These are phyloP conservation scores for Leucogyrophana mollusca DNA, from an alignment of 768 basidiomycete genomes.

Conservation along the genomic window DNA sequence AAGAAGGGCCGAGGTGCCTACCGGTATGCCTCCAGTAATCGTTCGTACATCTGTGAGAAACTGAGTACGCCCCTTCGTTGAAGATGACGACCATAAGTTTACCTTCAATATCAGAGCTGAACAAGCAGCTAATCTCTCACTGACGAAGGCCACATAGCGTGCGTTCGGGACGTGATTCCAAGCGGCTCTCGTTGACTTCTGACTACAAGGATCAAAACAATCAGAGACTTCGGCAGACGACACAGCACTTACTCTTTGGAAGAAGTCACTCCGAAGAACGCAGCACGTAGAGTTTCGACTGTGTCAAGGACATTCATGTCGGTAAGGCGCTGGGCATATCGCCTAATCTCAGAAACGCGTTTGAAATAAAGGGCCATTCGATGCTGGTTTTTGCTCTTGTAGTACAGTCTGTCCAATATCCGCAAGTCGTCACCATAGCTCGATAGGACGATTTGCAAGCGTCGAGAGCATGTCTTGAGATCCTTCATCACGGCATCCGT, in stretches of 20 bases:
- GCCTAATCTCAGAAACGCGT: conserved; percentile 58
- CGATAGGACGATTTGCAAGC: conserved; percentile 44
- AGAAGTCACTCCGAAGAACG: conserved; percentile 25
- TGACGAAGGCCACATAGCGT: conserved; percentile 30
- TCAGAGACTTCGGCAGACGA: neutral
- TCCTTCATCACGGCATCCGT: conserved; percentile 62
- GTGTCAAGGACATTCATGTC: conserved; percentile 18
- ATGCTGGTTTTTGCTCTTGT: conserved; percentile 82
- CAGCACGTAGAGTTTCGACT: conserved; percentile 24
- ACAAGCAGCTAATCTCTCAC: conserved; percentile 35
- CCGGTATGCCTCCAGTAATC: conserved; percentile 54
- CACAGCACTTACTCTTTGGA: conserved; percentile 20
- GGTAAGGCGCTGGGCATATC: conserved; percentile 41
- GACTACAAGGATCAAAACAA: conserved; percentile 28
- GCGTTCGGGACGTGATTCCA: conserved; percentile 63
- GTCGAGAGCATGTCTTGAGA: conserved; percentile 54
- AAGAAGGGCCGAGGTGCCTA: conserved; percentile 25
- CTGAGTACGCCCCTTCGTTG: conserved; percentile 4
- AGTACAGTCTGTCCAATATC: conserved; percentile 66
- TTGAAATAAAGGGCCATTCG: conserved; percentile 69
- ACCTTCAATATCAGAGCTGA: conserved; percentile 48
- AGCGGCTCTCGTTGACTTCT: conserved; percentile 52
- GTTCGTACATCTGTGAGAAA: conserved; percentile 40
- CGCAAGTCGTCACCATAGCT: conserved; percentile 47
- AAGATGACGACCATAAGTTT: neutral